These are phyloP conservation scores for Hypoxylon rickii DNA, from an alignment of 495 filamentous ascomycete species.

Conservation along the genomic window DNA sequence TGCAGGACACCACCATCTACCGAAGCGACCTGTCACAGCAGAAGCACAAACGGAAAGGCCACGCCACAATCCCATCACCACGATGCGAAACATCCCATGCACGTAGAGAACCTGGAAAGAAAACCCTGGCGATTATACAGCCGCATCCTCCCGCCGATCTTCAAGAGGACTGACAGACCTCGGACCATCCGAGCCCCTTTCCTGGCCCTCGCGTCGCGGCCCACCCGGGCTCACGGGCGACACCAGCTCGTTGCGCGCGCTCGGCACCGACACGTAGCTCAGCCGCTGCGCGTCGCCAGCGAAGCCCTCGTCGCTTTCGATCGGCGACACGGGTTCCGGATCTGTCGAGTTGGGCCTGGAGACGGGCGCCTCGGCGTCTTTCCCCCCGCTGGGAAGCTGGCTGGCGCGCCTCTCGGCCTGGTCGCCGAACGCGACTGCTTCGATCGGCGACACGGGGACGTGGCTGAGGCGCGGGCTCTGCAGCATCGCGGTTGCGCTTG, in stretches of 20 bases:
- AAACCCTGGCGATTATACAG: no score
- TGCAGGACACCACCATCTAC: no score
- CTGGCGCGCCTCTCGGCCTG: background rate
- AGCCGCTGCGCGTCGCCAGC: slow-evolving; percentile 11
- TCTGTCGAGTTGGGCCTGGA: background rate
- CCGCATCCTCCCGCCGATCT: slow-evolving; percentile 8
- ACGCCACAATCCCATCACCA: no score
- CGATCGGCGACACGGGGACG: slow-evolving; percentile 31
- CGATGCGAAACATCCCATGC: no score
- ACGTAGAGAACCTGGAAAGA: no score
- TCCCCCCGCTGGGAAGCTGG: background rate
- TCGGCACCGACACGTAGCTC: slow-evolving; percentile 24
- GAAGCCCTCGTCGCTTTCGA: slow-evolving; percentile 18
- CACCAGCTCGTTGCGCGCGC: slow-evolving; percentile 10
- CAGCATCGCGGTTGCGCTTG: slow-evolving; percentile 4
- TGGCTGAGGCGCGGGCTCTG: slow-evolving; percentile 22
- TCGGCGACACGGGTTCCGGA: slow-evolving; percentile 23
- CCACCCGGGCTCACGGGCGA: slow-evolving; percentile 22
- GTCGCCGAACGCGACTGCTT: slow-evolving; percentile 15
- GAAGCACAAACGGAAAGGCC: no score
- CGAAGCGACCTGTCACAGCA: no score
- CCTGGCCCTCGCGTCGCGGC: background rate
- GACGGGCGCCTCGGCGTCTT: no score
- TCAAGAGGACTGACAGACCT: slow-evolving; percentile 26
- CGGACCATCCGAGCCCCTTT: background rate